These are phyloP conservation scores for Talaromyces piceae DNA, from an alignment of 2,329 filamentous ascomycete species.

Conservation along the genomic window DNA sequence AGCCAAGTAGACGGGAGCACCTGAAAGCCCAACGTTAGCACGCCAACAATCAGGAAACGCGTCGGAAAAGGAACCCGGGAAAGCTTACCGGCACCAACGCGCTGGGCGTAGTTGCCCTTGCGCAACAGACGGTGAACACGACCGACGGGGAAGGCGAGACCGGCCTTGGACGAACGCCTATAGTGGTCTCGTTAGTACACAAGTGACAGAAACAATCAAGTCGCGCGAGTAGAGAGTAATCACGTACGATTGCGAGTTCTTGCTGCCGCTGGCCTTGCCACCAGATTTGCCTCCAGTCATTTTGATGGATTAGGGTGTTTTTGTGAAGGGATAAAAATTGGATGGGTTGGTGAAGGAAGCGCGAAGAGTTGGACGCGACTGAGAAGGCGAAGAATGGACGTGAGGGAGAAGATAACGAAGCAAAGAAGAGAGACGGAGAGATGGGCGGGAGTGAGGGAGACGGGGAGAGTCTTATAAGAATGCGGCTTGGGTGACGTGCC, in stretches of 20 bases:
- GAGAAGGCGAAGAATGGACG: constrained; percentile 12
- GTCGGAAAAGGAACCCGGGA: constrained; percentile 4
- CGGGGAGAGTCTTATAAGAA: constrained; percentile 37
- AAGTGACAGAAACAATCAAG: constrained; percentile 5
- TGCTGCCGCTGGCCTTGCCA: constrained; percentile 98
- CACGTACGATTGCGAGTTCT: constrained; percentile 94
- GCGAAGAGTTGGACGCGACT: constrained; percentile 16
- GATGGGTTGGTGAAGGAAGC: constrained; percentile 15
- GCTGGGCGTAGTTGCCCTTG: constrained; percentile 99
- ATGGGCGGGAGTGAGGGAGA: constrained; percentile 25
- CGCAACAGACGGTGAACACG: constrained; percentile 98
- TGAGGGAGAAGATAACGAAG: constrained; percentile 21
- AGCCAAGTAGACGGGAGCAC: constrained; percentile 91
- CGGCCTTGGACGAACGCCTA: constrained; percentile 97
- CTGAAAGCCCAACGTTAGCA: constrained; percentile 31
- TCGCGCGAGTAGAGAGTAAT: constrained; percentile 13
- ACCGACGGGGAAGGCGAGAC: constrained; percentile 96
- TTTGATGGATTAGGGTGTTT: constrained; percentile 13
- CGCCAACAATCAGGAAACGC: constrained; percentile 12
- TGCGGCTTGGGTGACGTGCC: constrained; percentile 37
- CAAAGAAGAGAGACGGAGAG: constrained; percentile 15
- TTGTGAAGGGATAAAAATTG: constrained; percentile 3
- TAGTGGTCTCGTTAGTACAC: constrained; percentile 16
- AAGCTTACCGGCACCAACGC: constrained; percentile 84
- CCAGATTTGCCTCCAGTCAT: constrained; percentile 99